Percentiles rank a stretch among this genome's conserved stretches.
These are phyloP conservation scores for Kwoniella shandongensis DNA, from an alignment of 768 basidiomycete species.

Conservation along the genomic window DNA sequence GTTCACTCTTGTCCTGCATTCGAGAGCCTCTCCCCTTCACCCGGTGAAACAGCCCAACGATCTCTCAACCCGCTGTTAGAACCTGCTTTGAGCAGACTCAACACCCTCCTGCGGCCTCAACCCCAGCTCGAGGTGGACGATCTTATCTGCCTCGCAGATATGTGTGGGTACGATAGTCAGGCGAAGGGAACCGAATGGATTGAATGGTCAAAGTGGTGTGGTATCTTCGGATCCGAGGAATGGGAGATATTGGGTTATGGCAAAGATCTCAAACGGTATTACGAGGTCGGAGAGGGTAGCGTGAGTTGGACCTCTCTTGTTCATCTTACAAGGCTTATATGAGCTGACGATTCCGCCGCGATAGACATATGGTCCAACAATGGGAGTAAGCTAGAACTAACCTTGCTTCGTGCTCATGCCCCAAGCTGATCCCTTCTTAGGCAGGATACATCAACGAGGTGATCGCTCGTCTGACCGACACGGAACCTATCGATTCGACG, in stretches of 20 bases:
- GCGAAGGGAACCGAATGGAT: slow-evolving; percentile 56
- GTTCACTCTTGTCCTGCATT: slow-evolving; percentile 46
- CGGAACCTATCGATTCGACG: slow-evolving; percentile 66
- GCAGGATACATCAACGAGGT: slow-evolving; percentile 88
- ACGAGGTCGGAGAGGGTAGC: slow-evolving; percentile 55
- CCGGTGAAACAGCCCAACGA: slow-evolving; percentile 16
- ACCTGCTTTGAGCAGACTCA: slow-evolving; percentile 27
- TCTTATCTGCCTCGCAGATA: slow-evolving; percentile 63
- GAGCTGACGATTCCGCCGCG: background rate
- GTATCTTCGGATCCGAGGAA: slow-evolving; percentile 66
- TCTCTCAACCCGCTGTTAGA: slow-evolving; percentile 22
- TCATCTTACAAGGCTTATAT: background rate
- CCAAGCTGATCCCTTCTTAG: slow-evolving; percentile 7
- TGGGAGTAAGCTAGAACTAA: slow-evolving; percentile 31
- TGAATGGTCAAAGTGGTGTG: slow-evolving; percentile 67
- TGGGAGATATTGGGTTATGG: slow-evolving; percentile 69
- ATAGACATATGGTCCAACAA: slow-evolving; percentile 34
- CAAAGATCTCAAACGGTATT: slow-evolving; percentile 74
- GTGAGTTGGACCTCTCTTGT: slow-evolving; percentile 24
- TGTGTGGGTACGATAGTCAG: slow-evolving; percentile 75
- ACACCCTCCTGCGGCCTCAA: slow-evolving; percentile 29
- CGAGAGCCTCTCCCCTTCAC: slow-evolving; percentile 22
- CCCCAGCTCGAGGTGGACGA: slow-evolving; percentile 59
- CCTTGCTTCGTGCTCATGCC: background rate
- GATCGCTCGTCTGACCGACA: slow-evolving; percentile 71